phyloP scores from a whole-genome alignment of 768 basidiomycete species.

The Mycena alexandri region DNA sequence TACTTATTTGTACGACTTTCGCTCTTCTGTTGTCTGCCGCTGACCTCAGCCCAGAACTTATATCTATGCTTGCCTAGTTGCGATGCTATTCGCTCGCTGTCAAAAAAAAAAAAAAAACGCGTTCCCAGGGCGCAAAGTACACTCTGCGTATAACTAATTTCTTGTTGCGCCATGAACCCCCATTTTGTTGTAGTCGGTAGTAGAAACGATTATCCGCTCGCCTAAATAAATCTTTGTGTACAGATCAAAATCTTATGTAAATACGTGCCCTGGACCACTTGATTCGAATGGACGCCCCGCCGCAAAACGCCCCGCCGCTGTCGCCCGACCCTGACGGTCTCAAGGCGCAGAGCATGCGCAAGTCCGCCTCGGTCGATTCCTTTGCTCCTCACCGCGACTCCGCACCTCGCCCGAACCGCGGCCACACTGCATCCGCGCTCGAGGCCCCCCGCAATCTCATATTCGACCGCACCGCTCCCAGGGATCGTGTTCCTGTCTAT shows the following conservation, averaged over 20 bases:
- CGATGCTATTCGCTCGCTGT: constrained; percentile 3
- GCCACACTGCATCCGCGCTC: constrained; percentile 49
- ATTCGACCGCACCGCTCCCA: constrained; percentile 41
- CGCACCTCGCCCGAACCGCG: constrained; percentile 53
- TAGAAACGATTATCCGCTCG: not conserved
- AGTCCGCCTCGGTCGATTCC: constrained; percentile 85
- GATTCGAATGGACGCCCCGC: too few species aligned
- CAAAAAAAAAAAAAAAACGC: constrained; percentile 21
- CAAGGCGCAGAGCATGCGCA: constrained; percentile 64
- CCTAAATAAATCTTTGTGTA: not conserved
- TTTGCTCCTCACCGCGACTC: constrained; percentile 62
- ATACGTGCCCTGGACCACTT: too few species aligned
- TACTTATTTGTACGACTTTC: constrained; percentile 18
- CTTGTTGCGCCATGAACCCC: constrained; percentile 9
- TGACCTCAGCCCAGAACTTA: constrained; percentile 17
- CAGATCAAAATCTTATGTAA: too few species aligned
- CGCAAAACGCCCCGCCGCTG: constrained; percentile 25
- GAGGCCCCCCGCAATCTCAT: constrained; percentile 49
- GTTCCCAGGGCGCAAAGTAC: constrained; percentile 10
- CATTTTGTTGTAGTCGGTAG: constrained; percentile 18
- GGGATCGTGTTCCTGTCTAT: constrained; percentile 41
- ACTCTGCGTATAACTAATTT: constrained; percentile 24
- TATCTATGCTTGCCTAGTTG: constrained; percentile 10
- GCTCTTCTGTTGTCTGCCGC: not conserved
- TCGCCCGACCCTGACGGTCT: constrained; percentile 44